Evolutionary conservation across 2,329 filamentous ascomycete genomes (phyloP), one percentile per base, ranked within the genome.

Genomic region (Pseudogymnoascus verrucosus): DNA sequence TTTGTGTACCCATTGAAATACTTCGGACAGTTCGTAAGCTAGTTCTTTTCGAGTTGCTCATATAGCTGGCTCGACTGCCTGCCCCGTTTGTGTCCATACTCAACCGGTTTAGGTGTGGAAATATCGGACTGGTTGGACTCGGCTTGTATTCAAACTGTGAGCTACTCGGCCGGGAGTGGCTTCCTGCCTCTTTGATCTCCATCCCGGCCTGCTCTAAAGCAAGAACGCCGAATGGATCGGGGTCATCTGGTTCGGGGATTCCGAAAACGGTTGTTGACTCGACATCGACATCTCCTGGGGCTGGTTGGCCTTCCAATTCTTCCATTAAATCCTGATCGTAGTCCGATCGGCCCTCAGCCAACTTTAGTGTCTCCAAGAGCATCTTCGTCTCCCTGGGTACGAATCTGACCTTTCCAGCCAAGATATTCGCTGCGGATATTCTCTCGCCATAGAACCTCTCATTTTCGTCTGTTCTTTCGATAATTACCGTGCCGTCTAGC

Each of bases 151-250:
- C 90, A 74, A 97, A 96, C 68, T 89, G 85, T 64, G 88, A 91
- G 77, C 88, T 91, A 23, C 84, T 81, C 2, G 92, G 91, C 63
- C 91, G 82, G 62, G 84, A 80, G 60, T 86, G 84, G 2, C 88
- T 89, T 36, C 91, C 92, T n/a, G 93, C 93, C 77, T 97, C 93
- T 62, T 90, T 85, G 68, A 98, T 95, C 69, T 93, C 90, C 63
- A 97, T 79, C 2, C 93, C 93, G 65, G 92, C 90, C 78, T 91
- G 88, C 73, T 96, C 91, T n/a, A 98, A 78, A 6, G 93, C 93
- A 67, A 93, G 83, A 26, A 97, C 89, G 23, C 93, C 93, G 72
- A 90, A 98, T 0, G 93, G 93, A 73, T 98, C 93, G 0, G 93
- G 92, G 69, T 98, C 93, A 63, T 92, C 86, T 3, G 79, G 77